A percentile compares a stretch with the other conserved stretches of the same genome.
Conservation (phyloP, 164 flowering plant species). For the Aristolochia contorta region DNA sequence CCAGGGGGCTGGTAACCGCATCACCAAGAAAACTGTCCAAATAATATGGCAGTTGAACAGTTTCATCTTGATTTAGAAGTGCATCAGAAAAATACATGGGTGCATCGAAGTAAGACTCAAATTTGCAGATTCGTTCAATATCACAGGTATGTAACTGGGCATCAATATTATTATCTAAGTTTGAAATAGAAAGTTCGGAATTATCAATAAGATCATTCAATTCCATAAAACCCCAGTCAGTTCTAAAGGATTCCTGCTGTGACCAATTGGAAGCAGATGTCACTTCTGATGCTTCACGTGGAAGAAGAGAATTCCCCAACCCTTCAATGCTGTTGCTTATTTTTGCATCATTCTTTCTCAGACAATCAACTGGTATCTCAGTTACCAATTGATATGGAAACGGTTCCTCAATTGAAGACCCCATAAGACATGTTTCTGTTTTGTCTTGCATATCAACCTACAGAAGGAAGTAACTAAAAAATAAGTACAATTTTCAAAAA, state of each 20-base stretch:
- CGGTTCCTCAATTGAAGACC: conserved; percentile 9
- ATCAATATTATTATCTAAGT: conserved; percentile 5
- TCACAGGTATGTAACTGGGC: conserved; percentile 12
- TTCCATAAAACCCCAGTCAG: conserved; percentile 58
- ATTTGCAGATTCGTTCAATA: conserved; percentile 32
- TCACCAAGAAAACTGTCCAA: background rate
- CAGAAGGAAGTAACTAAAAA: no score
- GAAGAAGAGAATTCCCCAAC: conserved; percentile 16
- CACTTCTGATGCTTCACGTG: conserved; percentile 32
- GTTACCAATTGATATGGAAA: conserved; percentile 13
- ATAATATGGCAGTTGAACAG: background rate
- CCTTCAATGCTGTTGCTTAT: conserved; percentile 11
- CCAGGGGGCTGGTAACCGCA: background rate
- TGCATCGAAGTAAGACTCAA: conserved; percentile 59
- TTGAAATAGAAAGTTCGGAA: conserved; percentile 19
- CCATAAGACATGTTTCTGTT: background rate
- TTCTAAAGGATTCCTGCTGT: conserved; percentile 5
- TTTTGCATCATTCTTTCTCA: conserved; percentile 5
- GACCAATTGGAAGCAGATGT: conserved; percentile 23
- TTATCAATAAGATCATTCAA: conserved; percentile 57
- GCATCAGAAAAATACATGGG: conserved; percentile 31
- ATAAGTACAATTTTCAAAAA: no score
- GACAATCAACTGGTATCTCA: conserved; percentile 7
- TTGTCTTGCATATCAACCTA: background rate
- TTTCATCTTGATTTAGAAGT: background rate